These are phyloP conservation scores for Orychophragmus violaceus DNA, from an alignment of 345 rosid species.

Conservation along the genomic window DNA sequence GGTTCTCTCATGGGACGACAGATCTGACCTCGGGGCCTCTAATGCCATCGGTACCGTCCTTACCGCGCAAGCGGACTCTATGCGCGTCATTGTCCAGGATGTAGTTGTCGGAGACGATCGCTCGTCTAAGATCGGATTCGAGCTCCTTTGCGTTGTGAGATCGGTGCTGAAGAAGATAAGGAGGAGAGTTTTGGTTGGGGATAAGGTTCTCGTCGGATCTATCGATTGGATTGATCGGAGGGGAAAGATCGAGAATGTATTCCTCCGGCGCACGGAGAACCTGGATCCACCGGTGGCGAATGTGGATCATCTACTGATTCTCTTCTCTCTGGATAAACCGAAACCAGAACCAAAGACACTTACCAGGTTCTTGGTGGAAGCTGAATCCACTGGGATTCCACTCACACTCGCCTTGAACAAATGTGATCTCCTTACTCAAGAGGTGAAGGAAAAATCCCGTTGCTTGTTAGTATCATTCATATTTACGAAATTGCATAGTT, in stretches of 20 bases:
- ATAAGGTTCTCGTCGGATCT: constrained; percentile 74
- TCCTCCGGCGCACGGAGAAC: constrained; percentile 52
- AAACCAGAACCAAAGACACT: constrained; percentile 62
- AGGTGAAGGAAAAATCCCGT: no score
- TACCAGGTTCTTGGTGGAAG: constrained; percentile 83
- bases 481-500: not conserved
- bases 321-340: constrained; percentile 81
- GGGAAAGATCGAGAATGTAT: constrained; percentile 82
- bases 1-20: constrained; percentile 47
- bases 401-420: constrained; percentile 76
- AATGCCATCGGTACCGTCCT: constrained; percentile 81
- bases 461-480: no score
- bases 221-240: constrained; percentile 88
- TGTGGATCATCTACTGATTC: constrained; percentile 69
- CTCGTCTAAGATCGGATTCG: constrained; percentile 38
- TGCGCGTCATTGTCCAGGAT: constrained; percentile 72
- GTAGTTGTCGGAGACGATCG: not conserved
- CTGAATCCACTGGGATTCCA: constrained; percentile 79
- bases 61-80: constrained; percentile 88
- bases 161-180: constrained; percentile 89
- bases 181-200: constrained; percentile 86
- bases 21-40: constrained; percentile 53
- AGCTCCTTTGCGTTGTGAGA: constrained; percentile 84
- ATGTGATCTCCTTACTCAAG: constrained; percentile 57
- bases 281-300: constrained; percentile 88